phyloP scores from a whole-genome alignment of 1,284 basidiomycete genomes.

The Trametes hirsuta region DNA sequence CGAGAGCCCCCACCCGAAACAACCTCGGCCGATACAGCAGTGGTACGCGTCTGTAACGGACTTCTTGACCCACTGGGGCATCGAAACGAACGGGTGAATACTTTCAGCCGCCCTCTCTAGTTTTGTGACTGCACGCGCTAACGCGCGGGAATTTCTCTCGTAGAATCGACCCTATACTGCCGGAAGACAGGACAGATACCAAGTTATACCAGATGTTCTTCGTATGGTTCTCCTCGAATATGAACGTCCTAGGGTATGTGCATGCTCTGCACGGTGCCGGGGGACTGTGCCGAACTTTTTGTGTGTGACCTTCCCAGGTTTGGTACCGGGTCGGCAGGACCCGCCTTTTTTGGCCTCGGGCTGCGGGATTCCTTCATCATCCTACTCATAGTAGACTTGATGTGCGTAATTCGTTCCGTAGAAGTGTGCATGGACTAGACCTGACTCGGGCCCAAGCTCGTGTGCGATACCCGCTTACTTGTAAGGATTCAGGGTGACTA shows the following conservation, averaged over 20 bases:
- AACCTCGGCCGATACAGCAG: neutral
- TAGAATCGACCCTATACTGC: slow-evolving; percentile 40
- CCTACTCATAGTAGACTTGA: slow-evolving; percentile 55
- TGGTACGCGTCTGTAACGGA: slow-evolving; percentile 24
- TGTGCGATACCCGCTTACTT: slow-evolving; percentile 53
- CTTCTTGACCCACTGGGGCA: slow-evolving; percentile 31
- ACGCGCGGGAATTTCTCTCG: neutral
- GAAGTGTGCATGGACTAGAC: neutral
- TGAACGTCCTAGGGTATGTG: slow-evolving; percentile 59
- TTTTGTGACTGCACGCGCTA: neutral
- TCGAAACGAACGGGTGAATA: slow-evolving; percentile 37
- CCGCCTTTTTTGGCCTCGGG: slow-evolving; percentile 60
- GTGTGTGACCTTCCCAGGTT: slow-evolving; percentile 38
- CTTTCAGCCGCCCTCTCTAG: neutral
- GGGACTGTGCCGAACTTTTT: neutral
- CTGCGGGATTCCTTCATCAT: slow-evolving; percentile 53
- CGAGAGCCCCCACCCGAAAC: neutral
- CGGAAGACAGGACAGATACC: slow-evolving; percentile 38
- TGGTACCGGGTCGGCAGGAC: slow-evolving; percentile 60
- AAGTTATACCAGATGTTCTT: slow-evolving; percentile 45
- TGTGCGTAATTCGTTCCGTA: slow-evolving; percentile 43
- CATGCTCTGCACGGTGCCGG: neutral
- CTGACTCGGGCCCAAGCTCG: slow-evolving; percentile 22
- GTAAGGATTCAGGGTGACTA: slow-evolving; percentile 38
- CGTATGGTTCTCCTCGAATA: slow-evolving; percentile 51